Conservation (phyloP, 208 protist species). For the Trichomonas vaginalis region DNA sequence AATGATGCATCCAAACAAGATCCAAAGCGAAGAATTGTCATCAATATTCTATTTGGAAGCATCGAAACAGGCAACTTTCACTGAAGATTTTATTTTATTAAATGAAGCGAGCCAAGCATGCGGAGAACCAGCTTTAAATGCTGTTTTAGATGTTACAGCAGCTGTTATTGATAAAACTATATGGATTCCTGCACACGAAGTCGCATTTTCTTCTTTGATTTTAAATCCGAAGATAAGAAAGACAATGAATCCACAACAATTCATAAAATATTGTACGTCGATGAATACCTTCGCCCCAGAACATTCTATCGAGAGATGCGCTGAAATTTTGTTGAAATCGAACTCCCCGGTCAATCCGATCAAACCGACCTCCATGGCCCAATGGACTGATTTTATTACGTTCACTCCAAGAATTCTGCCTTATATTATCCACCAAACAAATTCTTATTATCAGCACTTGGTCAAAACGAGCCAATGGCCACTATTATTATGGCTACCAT, state of each 20-base stretch:
- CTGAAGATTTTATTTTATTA: background rate
- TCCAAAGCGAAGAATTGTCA: background rate
- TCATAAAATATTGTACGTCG: background rate
- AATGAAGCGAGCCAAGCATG: background rate
- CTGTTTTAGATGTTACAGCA: background rate
- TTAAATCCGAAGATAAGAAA: background rate
- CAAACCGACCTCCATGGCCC: background rate
- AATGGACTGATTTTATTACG: background rate
- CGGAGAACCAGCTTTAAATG: background rate
- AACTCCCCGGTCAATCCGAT: background rate
- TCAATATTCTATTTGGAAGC: background rate
- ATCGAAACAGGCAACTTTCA: background rate
- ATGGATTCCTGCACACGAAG: background rate
- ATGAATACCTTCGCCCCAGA: background rate
- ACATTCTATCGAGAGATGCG: background rate
- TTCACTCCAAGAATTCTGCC: background rate
- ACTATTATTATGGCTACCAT: too few relatives aligned
- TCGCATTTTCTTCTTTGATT: background rate
- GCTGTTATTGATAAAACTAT: background rate
- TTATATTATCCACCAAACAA: background rate
- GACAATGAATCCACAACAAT: background rate
- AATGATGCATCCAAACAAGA: background rate
- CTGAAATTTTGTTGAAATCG: background rate
- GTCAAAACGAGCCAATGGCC: too few relatives aligned
- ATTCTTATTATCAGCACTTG: background rate